phyloP scores from a whole-genome alignment of 2,329 filamentous ascomycete species.

The Fusarium buharicum region DNA sequence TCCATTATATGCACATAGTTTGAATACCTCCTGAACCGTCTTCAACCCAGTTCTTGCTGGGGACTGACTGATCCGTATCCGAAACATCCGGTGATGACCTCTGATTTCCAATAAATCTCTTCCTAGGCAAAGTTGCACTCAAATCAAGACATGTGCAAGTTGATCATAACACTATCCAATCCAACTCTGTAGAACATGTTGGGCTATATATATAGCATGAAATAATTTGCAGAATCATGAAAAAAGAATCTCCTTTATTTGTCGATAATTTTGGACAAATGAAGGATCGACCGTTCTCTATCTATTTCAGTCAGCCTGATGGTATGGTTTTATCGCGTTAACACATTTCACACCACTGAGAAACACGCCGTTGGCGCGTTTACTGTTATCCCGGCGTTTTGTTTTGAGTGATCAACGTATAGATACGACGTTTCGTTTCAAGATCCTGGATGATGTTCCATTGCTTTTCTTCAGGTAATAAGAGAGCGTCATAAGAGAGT shows the following conservation, averaged over 20 bases:
- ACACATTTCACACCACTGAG: background rate
- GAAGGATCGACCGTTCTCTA: background rate
- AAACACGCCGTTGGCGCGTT: conserved; percentile 18
- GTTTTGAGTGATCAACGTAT: background rate
- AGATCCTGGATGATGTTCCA: conserved; percentile 19
- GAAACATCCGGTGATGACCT: background rate
- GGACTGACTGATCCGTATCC: background rate
- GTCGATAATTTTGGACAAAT: background rate
- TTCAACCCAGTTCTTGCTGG: too few relatives aligned
- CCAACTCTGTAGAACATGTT: too few relatives aligned
- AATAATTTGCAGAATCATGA: too few relatives aligned
- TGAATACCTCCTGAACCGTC: too few relatives aligned
- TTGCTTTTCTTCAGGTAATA: conserved; percentile 2
- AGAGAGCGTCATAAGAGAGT: background rate
- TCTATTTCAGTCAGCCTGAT: background rate
- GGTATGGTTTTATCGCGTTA: background rate
- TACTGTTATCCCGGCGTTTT: conserved; percentile 4
- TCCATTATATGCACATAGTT: too few relatives aligned
- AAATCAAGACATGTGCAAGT: too few relatives aligned
- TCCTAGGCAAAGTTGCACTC: background rate
- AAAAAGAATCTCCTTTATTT: too few relatives aligned
- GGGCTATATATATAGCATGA: too few relatives aligned
- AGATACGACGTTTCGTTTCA: conserved; percentile 19
- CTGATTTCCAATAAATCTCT: too few relatives aligned
- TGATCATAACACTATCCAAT: too few relatives aligned